Base-by-base conservation (phyloP, 352 stramenopile species). In the Globisporangium nodosum region DNA sequence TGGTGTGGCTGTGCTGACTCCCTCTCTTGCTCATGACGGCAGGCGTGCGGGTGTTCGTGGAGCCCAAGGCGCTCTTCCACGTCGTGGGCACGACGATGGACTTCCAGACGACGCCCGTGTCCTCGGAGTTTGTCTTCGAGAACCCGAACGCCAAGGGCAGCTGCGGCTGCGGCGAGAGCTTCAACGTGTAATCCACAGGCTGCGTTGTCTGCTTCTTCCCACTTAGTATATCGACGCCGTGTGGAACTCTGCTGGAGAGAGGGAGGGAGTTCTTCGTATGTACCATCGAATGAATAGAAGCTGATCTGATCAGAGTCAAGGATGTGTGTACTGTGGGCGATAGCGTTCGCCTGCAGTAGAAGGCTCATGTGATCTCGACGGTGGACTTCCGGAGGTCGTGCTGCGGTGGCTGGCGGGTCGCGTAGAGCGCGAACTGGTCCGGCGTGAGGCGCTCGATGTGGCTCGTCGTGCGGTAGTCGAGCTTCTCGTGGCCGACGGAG, bases 101-200 rank as follows among this genome's bases (percentile, higher is more conserved):
- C 74, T 99, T 94, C 71, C 87, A 98, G 78, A 96, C 97, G 65
- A 98, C 93, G 51, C 97, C 97, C 54, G 85, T 99, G 54, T 94
- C 88, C 30, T 93, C 94, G 43, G 97, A 99, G 76, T 99, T 99
- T 62, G 98, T 98, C 13, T 99, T 99, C 73, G 94, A 98, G 47
- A 99, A 99, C 81, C 97, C 97, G n/a, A 99, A 99, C 76, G 96
- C 94, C 18, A 99, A 99, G 77, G 97, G 97, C 37, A 93, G 96
- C 72, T 99, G 97, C 77, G 97, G 97, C 8, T 99, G 97, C 71
- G 97, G 97, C 43, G 97, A 99, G 78, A 98, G 91, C 69, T 99
- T 99, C 71, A 99, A 99, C 71, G 96, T 99, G 45, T 99, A 98
- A 56, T 11, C 35, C 27, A 18, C 52, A 5, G 18, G 24, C 37